Conservation (phyloP, 495 filamentous ascomycete genomes). For the Xylaria castorea region DNA sequence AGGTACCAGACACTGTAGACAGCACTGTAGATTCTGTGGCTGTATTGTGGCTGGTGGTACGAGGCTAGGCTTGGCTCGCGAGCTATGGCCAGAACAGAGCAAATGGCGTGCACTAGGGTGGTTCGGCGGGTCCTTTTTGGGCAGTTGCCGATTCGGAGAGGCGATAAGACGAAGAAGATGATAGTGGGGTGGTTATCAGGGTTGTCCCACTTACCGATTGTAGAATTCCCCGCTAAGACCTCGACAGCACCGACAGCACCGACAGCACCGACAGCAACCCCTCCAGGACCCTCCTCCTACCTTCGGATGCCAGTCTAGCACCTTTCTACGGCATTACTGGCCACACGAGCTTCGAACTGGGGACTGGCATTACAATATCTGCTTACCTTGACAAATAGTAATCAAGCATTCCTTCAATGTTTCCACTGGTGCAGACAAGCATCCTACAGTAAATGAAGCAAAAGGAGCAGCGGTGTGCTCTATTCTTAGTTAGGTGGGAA, state of each 20-base stretch:
- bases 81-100: not conserved
- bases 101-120: not conserved
- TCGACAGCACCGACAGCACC: not conserved
- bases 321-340: not conserved
- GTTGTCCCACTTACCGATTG: constrained; percentile 10
- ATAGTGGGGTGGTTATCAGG: constrained; percentile 1
- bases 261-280: not conserved
- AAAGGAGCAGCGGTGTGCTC: constrained; percentile 8
- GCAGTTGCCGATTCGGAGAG: constrained; percentile 30
- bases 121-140: constrained; percentile 30
- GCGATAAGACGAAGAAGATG: constrained; percentile 8
- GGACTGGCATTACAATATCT: not conserved
- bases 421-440: not conserved
- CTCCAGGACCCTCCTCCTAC: constrained; percentile 10
- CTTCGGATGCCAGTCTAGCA: constrained; percentile 1
- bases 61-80: constrained; percentile 32
- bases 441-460: not conserved
- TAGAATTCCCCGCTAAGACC: constrained; percentile 17
- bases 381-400: constrained; percentile 21
- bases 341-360: not conserved
- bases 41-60: constrained; percentile 23
- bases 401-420: not conserved
- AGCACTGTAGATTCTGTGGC: not conserved
- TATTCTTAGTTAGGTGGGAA: not conserved
- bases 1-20: not conserved